Base-by-base conservation (phyloP, 2,329 filamentous ascomycete genomes). In the Aureobasidium sp. region DNA sequence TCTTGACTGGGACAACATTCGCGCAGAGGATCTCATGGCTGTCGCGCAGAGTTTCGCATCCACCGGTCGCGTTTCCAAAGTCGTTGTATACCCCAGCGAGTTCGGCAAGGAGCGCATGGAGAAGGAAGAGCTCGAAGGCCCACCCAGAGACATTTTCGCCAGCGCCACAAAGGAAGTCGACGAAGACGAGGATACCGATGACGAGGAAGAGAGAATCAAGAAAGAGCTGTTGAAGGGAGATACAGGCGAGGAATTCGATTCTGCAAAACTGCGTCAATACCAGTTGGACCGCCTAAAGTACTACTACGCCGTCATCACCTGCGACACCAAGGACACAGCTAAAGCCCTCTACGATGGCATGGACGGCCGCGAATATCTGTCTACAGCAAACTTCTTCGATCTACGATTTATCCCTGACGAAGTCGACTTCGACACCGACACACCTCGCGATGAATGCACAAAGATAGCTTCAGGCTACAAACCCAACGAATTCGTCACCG, bases 1-100 rank as follows among this genome's bases (percentile, higher is more conserved):
- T 72, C 80, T 99, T 51, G 94, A 99, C 70, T 99, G 94, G 94
- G 94, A 99, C 72, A 90, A 97, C 70, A 92, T 99, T 70, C 89
- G 89, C 62, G 90, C 95, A 0, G 81, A 84, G 25, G 94, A 99
- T 72, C 78, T 99, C 45, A 89, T 97, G 85, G 90, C 91, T 2
- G 85, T 97, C 0, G 94, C 97, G 67, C 86, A 85, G 29, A 96
- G 91, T 68, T 99, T 99, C 71, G 80, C 89, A 6, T 77, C 82
- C 4, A 84, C 85, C 3, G 92, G 91, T 0, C 84, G 82, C 57
- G 86, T 99, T 29, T 77, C 88, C 64, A 89, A 85, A 61, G 87
- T 97, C 8, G 84, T 89, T 0, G 82, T 99, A 60, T 99, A 95
- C 71, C 93, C 93, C 0, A 96, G 91, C 74, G 91, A 97, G 69